Base-by-base conservation (phyloP, 2,329 filamentous ascomycete genomes). In the Botrytis elliptica region DNA sequence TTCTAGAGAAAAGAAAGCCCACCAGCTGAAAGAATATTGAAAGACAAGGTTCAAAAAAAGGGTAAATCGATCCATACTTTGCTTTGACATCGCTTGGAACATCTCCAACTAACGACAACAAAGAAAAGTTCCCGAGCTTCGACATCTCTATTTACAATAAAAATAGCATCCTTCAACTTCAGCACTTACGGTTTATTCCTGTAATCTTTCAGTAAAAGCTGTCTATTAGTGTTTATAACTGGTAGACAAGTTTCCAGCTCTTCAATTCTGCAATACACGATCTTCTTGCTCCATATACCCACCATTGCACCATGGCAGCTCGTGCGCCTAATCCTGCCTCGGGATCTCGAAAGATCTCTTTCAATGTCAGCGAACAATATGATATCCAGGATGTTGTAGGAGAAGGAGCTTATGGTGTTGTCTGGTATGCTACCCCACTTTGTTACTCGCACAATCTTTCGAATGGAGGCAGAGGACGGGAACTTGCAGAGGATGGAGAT, bases 331-430 rank as follows among this genome's bases (percentile, higher is more conserved):
- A 82, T 76, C 79, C 79, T 38, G 75, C 87, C 74, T 84, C 87
- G 80, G 88, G 88, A 79, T 91, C 90, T 79, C 89, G 96, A 83
- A 99, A 98, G 89, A 99, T 99, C 83, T 98, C 95, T 73, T 99
- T 99, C 91, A 99, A 99, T 82, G 96, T 99, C 76, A 98, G 95
- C 81, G 96, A 99, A 84, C 96, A 99, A 84, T 99, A 99, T 83
- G 96, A 99, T 82, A 99, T 99, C 78, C 95, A 98, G 83, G 96
- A 99, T 91, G 96, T 99, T 67, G 97, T 99, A 75, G 96, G 96
- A 79, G 96, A 99, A 85, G 96, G 96, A 81, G 96, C 96, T 77
- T 99, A 99, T 82, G 96, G 96, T 83, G 95, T 99, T 77, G 96
- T 99, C 78, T 98, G 96, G 95, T 98, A 88, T 83, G 40, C 33